phyloP scores from a whole-genome alignment of 345 rosid species.

The Populus ilicifolia region DNA sequence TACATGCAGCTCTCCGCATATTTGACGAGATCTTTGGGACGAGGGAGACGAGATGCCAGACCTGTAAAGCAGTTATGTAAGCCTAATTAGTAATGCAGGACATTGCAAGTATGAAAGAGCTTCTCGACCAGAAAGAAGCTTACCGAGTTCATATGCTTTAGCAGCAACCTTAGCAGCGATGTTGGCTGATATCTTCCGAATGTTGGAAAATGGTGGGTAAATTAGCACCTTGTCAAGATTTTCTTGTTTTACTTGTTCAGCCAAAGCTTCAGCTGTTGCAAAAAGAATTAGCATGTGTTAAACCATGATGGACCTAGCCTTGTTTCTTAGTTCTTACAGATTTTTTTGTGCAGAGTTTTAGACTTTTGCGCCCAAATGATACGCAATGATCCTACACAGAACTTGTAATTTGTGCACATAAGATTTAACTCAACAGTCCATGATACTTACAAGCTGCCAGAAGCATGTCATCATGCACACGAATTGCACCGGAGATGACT shows the following conservation, averaged over 20 bases:
- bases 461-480: conserved; percentile 92
- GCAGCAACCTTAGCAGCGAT: conserved; percentile 91
- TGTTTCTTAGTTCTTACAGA: not conserved
- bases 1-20: conserved; percentile 97
- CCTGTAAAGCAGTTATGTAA: conserved; percentile 36
- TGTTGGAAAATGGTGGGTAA: conserved; percentile 87
- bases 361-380: not conserved
- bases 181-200: conserved; percentile 81
- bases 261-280: conserved; percentile 85
- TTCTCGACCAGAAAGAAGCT: conserved; percentile 15
- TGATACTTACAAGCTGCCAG: conserved; percentile 87
- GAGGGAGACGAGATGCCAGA: conserved; percentile 86
- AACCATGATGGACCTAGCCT: not conserved
- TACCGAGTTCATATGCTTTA: conserved; percentile 88
- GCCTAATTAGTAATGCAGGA: not conserved
- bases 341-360: not conserved
- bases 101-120: not conserved
- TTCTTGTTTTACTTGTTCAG: conserved; percentile 65
- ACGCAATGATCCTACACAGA: not conserved
- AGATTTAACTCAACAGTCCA: not conserved
- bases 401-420: not conserved
- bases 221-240: conserved; percentile 71
- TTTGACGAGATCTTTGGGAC: conserved; percentile 68
- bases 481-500: conserved; percentile 86
- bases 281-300: not conserved